Base-by-base conservation (phyloP, 2,329 filamentous ascomycete genomes). In the Aspergillus sp. region DNA sequence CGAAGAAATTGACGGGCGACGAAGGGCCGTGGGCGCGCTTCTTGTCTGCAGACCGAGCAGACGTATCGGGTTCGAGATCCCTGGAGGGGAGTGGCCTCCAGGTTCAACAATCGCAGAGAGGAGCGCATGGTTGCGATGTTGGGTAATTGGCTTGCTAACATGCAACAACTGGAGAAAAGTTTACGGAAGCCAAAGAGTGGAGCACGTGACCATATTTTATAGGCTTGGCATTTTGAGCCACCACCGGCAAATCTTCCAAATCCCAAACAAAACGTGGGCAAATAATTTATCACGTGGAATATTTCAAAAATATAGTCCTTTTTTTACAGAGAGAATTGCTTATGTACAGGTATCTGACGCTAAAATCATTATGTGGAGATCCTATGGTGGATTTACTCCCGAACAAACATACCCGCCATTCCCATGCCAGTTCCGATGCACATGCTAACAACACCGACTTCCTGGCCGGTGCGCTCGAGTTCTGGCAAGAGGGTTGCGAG, bases 381-480 rank as follows among this genome's bases (percentile, higher is more conserved):
- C 42, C 17, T 39, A 46, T 56, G 24, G 19, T 44, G 27, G 33
- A 51, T 54, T 66, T 80, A 88, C 73, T 89, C 86, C 64, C 83
- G 77, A 51, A 88, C 84, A 74, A 89, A 87, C 73, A 88, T 72
- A 24, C 83, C 85, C 3, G 86, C 86, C 84, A 90, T 89, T 15
- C 88, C 88, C 87, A 90, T 90, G n/a, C 88, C 88, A 0, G 89
- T 91, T 15, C 89, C 89, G 58, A 92, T 85, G 73, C 93, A 97
- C 90, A 97, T 96, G 69, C 89, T 95, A 56, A 96, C 85, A 45
- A 96, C 90, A 64, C 93, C 92, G 48, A 96, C 79, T 74, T 93
- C 82, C 58, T 89, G 82, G 1, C 86, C 83, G 54, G 82, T 82
- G 66, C 90, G 75, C 75, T 85, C 78, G 85, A 90, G 70, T 79